A percentile compares a stretch with the other conserved stretches of the same genome.
Evolutionary conservation across 257 asterid species (phyloP).

Genomic region (Lantana camara): DNA sequence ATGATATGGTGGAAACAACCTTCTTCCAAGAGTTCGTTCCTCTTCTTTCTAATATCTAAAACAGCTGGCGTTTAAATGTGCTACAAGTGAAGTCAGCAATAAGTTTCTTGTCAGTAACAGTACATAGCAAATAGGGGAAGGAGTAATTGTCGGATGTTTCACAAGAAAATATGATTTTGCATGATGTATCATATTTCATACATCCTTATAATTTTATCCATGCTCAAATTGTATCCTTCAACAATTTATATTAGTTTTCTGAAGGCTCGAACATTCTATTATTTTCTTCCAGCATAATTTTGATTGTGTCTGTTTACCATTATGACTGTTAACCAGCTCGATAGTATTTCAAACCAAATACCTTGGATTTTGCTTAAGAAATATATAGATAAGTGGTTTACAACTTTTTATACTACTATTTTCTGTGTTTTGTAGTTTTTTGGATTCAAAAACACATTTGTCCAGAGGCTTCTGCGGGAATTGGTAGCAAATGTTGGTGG

Average conservation of each 20-base stretch:
- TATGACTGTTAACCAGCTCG: constrained; percentile 3
- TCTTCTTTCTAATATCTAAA: background rate
- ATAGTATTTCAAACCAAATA: constrained; percentile 6
- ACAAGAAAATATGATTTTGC: background rate
- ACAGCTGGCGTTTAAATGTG: background rate
- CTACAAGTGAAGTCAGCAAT: background rate
- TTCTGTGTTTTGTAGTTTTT: constrained; percentile 62
- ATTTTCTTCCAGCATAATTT: background rate
- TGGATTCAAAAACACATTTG: constrained; percentile 85
- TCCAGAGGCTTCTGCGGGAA: constrained; percentile 84
- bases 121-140: background rate
- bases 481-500: constrained; percentile 74
- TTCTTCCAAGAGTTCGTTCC: background rate
- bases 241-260: background rate
- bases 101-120: background rate
- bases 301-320: background rate
- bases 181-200: background rate
- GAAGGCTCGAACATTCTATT: constrained; percentile 2
- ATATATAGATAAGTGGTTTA: constrained; percentile 9
- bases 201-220: constrained; percentile 4
- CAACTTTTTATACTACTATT: constrained; percentile 9
- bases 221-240: constrained; percentile 6
- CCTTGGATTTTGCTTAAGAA: constrained; percentile 18
- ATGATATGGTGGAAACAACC: background rate
- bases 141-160: background rate